phyloP scores from a whole-genome alignment of 495 filamentous ascomycete species.

The Xanthoparmelia taractica region DNA sequence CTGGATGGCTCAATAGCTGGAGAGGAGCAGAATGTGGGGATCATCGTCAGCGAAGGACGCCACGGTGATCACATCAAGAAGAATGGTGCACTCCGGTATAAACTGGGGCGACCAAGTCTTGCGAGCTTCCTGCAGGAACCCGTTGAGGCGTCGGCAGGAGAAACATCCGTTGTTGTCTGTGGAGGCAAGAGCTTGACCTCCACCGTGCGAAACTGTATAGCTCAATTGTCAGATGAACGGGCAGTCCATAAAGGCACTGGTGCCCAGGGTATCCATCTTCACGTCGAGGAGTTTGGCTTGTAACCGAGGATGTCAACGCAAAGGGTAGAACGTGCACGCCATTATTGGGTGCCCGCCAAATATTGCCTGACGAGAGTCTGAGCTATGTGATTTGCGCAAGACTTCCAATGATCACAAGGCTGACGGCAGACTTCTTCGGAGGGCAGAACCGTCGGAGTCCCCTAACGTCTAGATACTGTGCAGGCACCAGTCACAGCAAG shows the following conservation, averaged over 20 bases:
- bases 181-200: conserved; percentile 61
- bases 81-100: conserved; percentile 16
- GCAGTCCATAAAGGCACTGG: conserved; percentile 88
- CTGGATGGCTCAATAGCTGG: neutral
- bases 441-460: neutral
- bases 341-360: neutral
- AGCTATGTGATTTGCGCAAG: neutral
- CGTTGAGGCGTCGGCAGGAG: conserved; percentile 68
- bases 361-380: neutral
- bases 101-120: conserved; percentile 38
- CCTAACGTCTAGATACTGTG: neutral
- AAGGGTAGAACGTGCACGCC: neutral
- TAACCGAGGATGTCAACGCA: conserved; percentile 24
- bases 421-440: neutral
- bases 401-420: neutral
- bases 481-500: neutral
- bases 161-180: conserved; percentile 77
- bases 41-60: neutral
- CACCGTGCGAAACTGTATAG: conserved; percentile 58
- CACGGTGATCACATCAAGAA: neutral
- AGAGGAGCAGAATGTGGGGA: neutral
- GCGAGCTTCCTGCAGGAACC: conserved; percentile 43
- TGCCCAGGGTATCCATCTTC: conserved; percentile 63
- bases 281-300: conserved; percentile 32
- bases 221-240: conserved; percentile 69